A percentile compares a stretch with the other conserved stretches of the same genome.
Evolutionary conservation across 1,284 basidiomycete genomes (phyloP).

Genomic region (Golubevia pallescens): DNA sequence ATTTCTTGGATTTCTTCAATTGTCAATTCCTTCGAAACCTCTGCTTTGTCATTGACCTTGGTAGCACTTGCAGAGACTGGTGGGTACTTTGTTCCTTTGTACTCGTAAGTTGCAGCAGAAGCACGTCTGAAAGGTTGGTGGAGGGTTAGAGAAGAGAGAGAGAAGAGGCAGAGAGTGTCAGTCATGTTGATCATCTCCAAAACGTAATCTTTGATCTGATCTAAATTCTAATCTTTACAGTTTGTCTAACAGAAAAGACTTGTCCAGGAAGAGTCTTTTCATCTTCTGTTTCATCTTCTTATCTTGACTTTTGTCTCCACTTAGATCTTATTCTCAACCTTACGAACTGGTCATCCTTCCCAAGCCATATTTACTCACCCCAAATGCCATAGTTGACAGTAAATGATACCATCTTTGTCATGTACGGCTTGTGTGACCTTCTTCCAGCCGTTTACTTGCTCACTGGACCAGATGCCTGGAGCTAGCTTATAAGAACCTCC

Average conservation of each 20-base stretch:
- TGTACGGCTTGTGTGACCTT: slow-evolving; percentile 66
- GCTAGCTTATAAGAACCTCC: slow-evolving; percentile 25
- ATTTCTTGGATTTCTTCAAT: not conserved
- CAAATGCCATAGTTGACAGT: slow-evolving; percentile 2
- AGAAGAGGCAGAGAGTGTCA: no score
- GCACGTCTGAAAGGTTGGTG: no score
- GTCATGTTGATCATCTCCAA: no score
- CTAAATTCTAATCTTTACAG: no score
- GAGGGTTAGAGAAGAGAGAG: no score
- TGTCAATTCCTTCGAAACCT: not conserved
- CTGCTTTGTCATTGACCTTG: not conserved
- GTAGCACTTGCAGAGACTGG: not conserved
- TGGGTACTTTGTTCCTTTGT: not conserved
- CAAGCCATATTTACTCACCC: not conserved
- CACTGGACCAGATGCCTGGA: slow-evolving; percentile 66
- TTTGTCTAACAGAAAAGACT: no score
- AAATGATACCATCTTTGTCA: slow-evolving; percentile 6
- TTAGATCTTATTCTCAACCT: no score
- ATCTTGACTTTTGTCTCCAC: no score
- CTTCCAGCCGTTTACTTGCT: slow-evolving; percentile 66
- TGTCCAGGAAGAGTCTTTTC: no score
- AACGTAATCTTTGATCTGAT: no score
- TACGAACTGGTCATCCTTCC: no score
- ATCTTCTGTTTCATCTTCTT: no score
- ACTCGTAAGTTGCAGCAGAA: not conserved